These are phyloP conservation scores for Colletotrichum australisinense DNA, from an alignment of 2,329 filamentous ascomycete species.

Conservation along the genomic window DNA sequence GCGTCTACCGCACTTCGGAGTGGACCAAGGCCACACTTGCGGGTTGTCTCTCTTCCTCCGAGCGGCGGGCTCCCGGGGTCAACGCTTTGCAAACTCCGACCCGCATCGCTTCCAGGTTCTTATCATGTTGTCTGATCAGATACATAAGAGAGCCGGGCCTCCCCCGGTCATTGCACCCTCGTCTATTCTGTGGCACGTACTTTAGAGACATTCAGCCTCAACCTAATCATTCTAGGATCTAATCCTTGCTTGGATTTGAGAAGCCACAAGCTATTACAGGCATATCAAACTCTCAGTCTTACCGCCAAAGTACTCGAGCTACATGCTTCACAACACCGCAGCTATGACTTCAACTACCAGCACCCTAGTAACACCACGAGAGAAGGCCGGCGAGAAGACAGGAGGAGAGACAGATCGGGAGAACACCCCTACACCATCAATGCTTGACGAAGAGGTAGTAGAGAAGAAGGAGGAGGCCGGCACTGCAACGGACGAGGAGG, in stretches of 20 bases:
- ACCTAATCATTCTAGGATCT: background rate
- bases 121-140: background rate
- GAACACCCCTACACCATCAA: slow-evolving; percentile 30
- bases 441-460: slow-evolving; percentile 14
- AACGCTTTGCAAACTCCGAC: slow-evolving; percentile 28
- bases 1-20: slow-evolving; percentile 1
- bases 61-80: slow-evolving; percentile 26
- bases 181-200: slow-evolving; percentile 13
- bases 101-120: background rate
- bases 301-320: background rate
- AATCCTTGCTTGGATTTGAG: background rate
- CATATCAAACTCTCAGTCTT: background rate
- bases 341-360: slow-evolving; percentile 29
- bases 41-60: slow-evolving; percentile 9
- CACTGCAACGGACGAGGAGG: slow-evolving; percentile 29
- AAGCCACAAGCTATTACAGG: background rate
- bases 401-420: slow-evolving; percentile 27
- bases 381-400: background rate
- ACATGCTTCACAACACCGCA: background rate
- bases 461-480: slow-evolving; percentile 29
- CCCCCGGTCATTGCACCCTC: background rate
- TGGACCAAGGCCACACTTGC: background rate
- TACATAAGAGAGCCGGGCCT: slow-evolving; percentile 22
- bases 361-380: slow-evolving; percentile 22
- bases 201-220: slow-evolving; percentile 19